Evolutionary conservation across 331 rosid genomes (phyloP).

Genomic region (Quercus tomentella): DNA sequence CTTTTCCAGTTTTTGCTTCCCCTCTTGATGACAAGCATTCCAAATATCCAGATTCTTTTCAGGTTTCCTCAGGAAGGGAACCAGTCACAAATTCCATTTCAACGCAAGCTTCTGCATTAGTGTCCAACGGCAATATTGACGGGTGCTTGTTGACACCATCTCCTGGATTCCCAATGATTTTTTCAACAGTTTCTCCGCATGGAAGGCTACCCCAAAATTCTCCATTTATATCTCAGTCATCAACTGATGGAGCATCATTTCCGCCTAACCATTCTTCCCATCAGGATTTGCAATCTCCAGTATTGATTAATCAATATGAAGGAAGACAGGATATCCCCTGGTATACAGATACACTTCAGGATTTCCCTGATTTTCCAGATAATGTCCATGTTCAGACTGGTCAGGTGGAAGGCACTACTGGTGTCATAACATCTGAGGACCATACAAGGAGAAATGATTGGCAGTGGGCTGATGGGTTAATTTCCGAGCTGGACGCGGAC

Average conservation of each 20-base stretch:
- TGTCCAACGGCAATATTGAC: slow-evolving; percentile 30
- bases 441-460: slow-evolving; percentile 49
- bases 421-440: slow-evolving; percentile 42
- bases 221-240: slow-evolving; percentile 35
- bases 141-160: slow-evolving; percentile 41
- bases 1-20: slow-evolving; percentile 46
- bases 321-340: slow-evolving; percentile 49
- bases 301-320: slow-evolving; percentile 34
- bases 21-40: slow-evolving; percentile 36
- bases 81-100: slow-evolving; percentile 28
- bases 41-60: slow-evolving; percentile 48
- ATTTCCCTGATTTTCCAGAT: slow-evolving; percentile 48
- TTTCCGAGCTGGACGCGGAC: slow-evolving; percentile 58
- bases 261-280: slow-evolving; percentile 31
- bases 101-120: slow-evolving; percentile 36
- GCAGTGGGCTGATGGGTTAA: slow-evolving; percentile 76
- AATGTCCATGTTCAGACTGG: slow-evolving; percentile 48
- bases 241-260: slow-evolving; percentile 33
- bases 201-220: slow-evolving; percentile 42
- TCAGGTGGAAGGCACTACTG: slow-evolving; percentile 40
- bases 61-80: slow-evolving; percentile 37
- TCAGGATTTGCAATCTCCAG: slow-evolving; percentile 36
- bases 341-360: slow-evolving; percentile 63
- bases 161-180: slow-evolving; percentile 28
- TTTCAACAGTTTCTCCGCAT: slow-evolving; percentile 30